Conservation (phyloP, 2,329 filamentous ascomycete species). For the Rutstroemia sydowiana region DNA sequence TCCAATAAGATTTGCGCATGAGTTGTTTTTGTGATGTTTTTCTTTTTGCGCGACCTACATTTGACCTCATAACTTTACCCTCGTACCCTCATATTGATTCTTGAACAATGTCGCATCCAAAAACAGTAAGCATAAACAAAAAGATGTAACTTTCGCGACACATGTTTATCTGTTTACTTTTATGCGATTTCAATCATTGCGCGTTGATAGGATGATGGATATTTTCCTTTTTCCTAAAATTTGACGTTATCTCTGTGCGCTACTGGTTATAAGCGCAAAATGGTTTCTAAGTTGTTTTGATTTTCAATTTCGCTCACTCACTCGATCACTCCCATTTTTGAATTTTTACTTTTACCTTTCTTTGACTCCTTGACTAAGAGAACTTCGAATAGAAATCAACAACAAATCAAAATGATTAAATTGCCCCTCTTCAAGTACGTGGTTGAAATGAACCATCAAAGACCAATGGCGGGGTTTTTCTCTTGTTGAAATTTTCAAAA, state of each 20-base stretch:
- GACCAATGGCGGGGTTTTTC: constrained; percentile 6
- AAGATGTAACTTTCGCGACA: not conserved
- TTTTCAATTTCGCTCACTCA: constrained; percentile 19
- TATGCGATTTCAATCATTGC: not conserved
- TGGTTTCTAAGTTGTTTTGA: constrained; percentile 14
- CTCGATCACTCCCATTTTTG: no score
- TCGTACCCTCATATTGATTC: no score
- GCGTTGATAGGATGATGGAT: not conserved
- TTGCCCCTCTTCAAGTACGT: constrained; percentile 5
- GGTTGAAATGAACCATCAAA: not conserved
- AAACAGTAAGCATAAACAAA: not conserved
- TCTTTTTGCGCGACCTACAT: no score
- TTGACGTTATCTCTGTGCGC: no score
- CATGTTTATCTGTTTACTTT: not conserved
- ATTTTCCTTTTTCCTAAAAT: no score
- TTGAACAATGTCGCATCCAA: no score
- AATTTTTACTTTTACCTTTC: no score
- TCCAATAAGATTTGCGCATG: no score
- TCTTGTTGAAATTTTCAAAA: constrained; percentile 2
- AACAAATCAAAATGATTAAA: constrained; percentile 3
- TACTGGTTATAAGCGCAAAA: constrained; percentile 23
- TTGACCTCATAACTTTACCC: no score
- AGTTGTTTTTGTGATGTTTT: no score
- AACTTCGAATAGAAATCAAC: not conserved
- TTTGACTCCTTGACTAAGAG: no score